A percentile compares a stretch with the other conserved stretches of the same genome.
Evolutionary conservation across 2,329 filamentous ascomycete genomes (phyloP).

Genomic region (Sclerotinia trifoliorum): DNA sequence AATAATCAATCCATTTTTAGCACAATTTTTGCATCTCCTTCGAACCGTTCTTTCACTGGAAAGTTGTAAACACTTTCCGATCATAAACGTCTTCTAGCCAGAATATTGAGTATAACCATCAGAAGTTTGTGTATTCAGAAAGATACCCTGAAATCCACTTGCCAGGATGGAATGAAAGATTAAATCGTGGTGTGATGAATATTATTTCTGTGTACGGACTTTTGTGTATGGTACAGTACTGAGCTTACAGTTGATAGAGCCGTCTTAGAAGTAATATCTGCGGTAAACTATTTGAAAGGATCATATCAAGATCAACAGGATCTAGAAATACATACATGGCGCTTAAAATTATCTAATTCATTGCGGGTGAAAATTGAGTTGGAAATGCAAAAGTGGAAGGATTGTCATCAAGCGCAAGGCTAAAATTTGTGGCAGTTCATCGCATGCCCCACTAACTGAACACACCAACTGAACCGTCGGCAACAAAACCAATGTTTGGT

Average conservation of each 20-base stretch:
- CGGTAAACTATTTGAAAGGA: not conserved
- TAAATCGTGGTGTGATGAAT: no score
- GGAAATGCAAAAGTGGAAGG: slow-evolving; percentile 2
- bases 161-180: no score
- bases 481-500: not conserved
- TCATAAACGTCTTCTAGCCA: not conserved
- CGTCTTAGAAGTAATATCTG: not conserved
- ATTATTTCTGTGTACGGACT: no score
- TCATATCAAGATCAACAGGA: not conserved
- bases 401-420: slow-evolving; percentile 14
- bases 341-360: not conserved
- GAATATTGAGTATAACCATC: not conserved
- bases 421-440: slow-evolving; percentile 3
- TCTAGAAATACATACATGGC: not conserved
- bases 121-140: no score
- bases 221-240: not conserved
- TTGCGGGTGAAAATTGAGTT: not conserved
- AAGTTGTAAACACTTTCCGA: not conserved
- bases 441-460: slow-evolving; percentile 7
- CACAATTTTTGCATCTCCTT: no score
- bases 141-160: no score
- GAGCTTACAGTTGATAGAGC: not conserved
- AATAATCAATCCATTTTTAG: no score
- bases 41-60: not conserved
- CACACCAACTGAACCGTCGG: not conserved